A percentile compares a stretch with the other conserved stretches of the same genome.
Conservation (phyloP, 306 rosid species). For the Lupinus albus region DNA sequence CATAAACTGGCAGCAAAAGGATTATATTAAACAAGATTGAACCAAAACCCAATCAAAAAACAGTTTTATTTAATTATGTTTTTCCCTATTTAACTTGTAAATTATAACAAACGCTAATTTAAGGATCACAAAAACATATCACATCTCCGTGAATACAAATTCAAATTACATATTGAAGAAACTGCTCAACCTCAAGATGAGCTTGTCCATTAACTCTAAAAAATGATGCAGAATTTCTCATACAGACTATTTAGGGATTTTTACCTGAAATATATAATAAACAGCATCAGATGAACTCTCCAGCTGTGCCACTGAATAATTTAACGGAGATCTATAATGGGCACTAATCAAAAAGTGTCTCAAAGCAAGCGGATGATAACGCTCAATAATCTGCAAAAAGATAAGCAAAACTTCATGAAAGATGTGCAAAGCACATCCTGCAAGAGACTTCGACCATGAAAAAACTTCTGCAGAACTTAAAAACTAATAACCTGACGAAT, state of each 20-base stretch:
- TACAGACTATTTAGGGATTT: slow-evolving; percentile 28
- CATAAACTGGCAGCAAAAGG: slow-evolving; percentile 3
- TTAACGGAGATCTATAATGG: slow-evolving; percentile 84
- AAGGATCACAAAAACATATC: slow-evolving; percentile 9
- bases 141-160: background rate
- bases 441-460: slow-evolving; percentile 32
- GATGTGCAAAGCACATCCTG: slow-evolving; percentile 22
- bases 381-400: slow-evolving; percentile 68
- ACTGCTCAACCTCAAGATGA: slow-evolving; percentile 30
- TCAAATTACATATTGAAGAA: background rate
- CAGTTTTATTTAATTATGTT: background rate
- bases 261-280: slow-evolving; percentile 83
- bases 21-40: background rate
- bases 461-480: slow-evolving; percentile 24
- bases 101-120: background rate
- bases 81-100: background rate
- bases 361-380: slow-evolving; percentile 85
- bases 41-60: slow-evolving; percentile 16
- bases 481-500: slow-evolving; percentile 72
- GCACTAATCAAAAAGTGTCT: slow-evolving; percentile 84
- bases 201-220: background rate
- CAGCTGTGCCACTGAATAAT: slow-evolving; percentile 71
- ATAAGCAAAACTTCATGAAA: slow-evolving; percentile 20
- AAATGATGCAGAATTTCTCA: slow-evolving; percentile 33
- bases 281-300: slow-evolving; percentile 85